A percentile compares a stretch with the other conserved stretches of the same genome.
phyloP scores from a whole-genome alignment of 2,329 filamentous ascomycete species.

The Beauveria brongniartii region DNA sequence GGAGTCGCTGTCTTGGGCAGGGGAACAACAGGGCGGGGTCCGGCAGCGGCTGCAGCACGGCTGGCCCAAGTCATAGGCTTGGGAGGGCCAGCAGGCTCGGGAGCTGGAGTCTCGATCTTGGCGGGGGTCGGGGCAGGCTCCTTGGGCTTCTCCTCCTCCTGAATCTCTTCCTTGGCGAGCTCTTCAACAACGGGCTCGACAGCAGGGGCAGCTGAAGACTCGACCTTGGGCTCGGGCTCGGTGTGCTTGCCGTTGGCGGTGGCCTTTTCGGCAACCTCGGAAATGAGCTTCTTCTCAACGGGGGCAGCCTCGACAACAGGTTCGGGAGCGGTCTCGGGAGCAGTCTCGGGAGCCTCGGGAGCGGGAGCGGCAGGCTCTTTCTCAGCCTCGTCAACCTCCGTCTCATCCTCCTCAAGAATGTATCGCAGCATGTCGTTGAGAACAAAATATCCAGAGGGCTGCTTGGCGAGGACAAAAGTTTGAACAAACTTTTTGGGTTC shows the following conservation, averaged over 20 bases:
- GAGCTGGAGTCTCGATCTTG: slow-evolving; percentile 30
- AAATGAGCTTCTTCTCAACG: slow-evolving; percentile 11
- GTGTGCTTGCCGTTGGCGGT: slow-evolving; percentile 9
- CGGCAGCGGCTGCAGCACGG: slow-evolving; percentile 51
- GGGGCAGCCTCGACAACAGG: slow-evolving; percentile 19
- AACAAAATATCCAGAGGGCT: slow-evolving; percentile 95
- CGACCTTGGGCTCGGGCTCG: slow-evolving; percentile 17
- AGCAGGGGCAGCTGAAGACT: background rate
- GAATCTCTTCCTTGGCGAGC: slow-evolving; percentile 45
- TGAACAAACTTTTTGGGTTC: slow-evolving; percentile 95
- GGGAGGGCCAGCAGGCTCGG: slow-evolving; percentile 38
- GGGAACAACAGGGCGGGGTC: slow-evolving; percentile 45
- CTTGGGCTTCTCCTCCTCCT: slow-evolving; percentile 59
- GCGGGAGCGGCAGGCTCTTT: slow-evolving; percentile 28
- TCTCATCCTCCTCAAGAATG: slow-evolving; percentile 76
- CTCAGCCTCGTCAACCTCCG: slow-evolving; percentile 42
- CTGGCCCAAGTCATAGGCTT: slow-evolving; percentile 72
- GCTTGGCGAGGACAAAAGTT: slow-evolving; percentile 93
- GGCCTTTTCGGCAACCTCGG: slow-evolving; percentile 23
- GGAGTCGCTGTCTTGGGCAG: slow-evolving; percentile 50
- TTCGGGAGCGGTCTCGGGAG: slow-evolving; percentile 18
- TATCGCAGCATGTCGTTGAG: slow-evolving; percentile 98
- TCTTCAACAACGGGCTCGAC: slow-evolving; percentile 34
- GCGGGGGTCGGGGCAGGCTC: slow-evolving; percentile 49
- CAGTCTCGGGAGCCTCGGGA: slow-evolving; percentile 20